Conservation (phyloP, 202 grass and related monocot species). For the Carex sylvatica region DNA sequence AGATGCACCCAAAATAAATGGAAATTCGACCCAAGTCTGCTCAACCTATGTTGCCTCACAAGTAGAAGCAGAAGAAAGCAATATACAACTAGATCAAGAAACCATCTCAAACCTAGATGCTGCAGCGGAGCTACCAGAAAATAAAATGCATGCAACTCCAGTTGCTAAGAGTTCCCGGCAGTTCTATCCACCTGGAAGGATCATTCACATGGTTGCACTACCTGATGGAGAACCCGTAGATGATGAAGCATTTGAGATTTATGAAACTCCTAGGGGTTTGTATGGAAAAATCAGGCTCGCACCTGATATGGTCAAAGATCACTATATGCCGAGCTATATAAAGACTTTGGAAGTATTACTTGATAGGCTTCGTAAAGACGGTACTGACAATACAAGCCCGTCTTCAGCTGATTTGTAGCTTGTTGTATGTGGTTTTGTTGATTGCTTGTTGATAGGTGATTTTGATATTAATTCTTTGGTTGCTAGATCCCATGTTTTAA, state of each 20-base stretch:
- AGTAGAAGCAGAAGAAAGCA: conserved; percentile 14
- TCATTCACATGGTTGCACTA: conserved; percentile 71
- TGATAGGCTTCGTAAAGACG: conserved; percentile 45
- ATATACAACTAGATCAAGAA: conserved; percentile 9
- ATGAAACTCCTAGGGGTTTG: conserved; percentile 66
- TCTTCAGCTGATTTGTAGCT: conserved; percentile 33
- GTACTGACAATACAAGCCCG: conserved; percentile 19
- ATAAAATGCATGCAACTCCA: conserved; percentile 29
- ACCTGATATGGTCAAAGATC: conserved; percentile 65
- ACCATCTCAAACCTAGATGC: background rate
- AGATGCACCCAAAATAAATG: conserved; percentile 10
- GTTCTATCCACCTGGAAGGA: conserved; percentile 72
- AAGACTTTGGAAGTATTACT: conserved; percentile 60
- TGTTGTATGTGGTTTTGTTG: conserved; percentile 11
- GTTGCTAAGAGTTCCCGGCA: conserved; percentile 25
- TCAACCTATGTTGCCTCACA: conserved; percentile 14
- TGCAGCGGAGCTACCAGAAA: conserved; percentile 25
- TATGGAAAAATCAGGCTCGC: conserved; percentile 73
- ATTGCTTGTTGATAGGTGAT: conserved; percentile 12
- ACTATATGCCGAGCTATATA: conserved; percentile 82
- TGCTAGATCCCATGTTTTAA: conserved; percentile 15
- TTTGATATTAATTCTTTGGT: conserved; percentile 22
- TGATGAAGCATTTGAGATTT: conserved; percentile 41
- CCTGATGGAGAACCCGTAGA: conserved; percentile 34
- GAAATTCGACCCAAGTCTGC: background rate